Conservation (phyloP, 306 rosid genomes). For the Rosa lucieae region DNA sequence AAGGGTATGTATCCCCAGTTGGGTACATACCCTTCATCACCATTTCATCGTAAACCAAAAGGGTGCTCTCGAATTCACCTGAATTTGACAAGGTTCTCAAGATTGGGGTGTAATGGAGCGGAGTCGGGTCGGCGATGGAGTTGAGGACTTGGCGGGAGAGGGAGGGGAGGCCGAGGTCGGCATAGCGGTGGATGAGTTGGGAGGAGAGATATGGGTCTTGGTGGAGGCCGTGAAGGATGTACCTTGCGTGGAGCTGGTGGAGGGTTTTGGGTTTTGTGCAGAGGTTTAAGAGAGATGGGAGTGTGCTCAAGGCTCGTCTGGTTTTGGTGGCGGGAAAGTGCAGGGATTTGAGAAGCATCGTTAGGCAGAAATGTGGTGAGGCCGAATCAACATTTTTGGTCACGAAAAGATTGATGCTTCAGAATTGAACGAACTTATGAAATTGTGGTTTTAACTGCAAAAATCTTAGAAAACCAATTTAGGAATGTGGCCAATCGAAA, state of each 20-base stretch:
- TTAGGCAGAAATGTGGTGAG: background rate
- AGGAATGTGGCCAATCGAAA: no score
- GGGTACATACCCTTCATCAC: slow-evolving; percentile 42
- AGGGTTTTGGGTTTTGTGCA: slow-evolving; percentile 61
- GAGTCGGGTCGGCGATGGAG: slow-evolving; percentile 41
- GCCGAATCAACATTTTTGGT: background rate
- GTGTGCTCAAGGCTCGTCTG: slow-evolving; percentile 35
- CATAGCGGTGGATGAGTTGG: slow-evolving; percentile 55
- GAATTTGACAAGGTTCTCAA: slow-evolving; percentile 39
- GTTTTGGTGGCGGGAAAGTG: slow-evolving; percentile 40
- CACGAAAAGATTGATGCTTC: no score
- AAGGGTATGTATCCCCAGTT: slow-evolving; percentile 46
- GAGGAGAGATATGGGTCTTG: slow-evolving; percentile 60
- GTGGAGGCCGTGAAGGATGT: slow-evolving; percentile 67
- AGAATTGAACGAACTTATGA: no score
- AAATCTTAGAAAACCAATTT: no score
- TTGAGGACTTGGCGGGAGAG: slow-evolving; percentile 45
- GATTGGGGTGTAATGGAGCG: slow-evolving; percentile 37
- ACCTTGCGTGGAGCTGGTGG: slow-evolving; percentile 64
- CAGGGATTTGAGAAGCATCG: slow-evolving; percentile 30
- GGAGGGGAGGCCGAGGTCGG: slow-evolving; percentile 47
- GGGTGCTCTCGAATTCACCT: slow-evolving; percentile 42
- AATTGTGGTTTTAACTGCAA: no score
- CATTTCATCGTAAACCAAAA: slow-evolving; percentile 54
- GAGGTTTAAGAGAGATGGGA: slow-evolving; percentile 48